phyloP scores from a whole-genome alignment of 192 early-diverging fungal species.

The Funneliformis geosporum region DNA sequence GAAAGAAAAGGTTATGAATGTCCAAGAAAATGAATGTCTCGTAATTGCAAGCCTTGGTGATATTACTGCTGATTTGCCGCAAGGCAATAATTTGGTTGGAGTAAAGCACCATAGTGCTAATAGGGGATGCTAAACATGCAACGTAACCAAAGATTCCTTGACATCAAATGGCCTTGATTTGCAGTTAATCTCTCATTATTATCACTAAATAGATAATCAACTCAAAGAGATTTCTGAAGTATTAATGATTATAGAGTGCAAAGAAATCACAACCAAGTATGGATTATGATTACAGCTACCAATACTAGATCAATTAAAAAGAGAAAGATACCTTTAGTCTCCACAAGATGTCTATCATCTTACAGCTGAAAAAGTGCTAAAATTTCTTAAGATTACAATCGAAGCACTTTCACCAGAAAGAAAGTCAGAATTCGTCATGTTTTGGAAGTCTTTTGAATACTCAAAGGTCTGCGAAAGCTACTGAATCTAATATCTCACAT shows the following conservation, averaged over 20 bases:
- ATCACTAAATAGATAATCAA: background rate
- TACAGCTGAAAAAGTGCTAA: background rate
- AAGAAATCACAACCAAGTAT: background rate
- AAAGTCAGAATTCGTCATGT: background rate
- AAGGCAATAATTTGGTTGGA: background rate
- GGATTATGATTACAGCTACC: background rate
- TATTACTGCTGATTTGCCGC: background rate
- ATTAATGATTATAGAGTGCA: background rate
- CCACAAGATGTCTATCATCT: background rate
- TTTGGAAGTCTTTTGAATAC: background rate
- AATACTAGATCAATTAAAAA: background rate
- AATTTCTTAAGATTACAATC: background rate
- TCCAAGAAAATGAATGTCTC: background rate
- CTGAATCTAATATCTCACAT: background rate
- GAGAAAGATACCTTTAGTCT: background rate
- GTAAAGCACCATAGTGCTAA: background rate
- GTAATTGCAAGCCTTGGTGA: background rate
- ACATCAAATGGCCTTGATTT: background rate
- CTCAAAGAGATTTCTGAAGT: background rate
- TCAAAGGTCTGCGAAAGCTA: background rate
- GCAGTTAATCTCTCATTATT: background rate
- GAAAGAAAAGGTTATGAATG: background rate
- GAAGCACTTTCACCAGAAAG: background rate
- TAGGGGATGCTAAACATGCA: background rate
- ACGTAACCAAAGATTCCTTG: background rate